Conservation (phyloP, 2,329 filamentous ascomycete genomes). For the Neoarthrinium moseri region DNA sequence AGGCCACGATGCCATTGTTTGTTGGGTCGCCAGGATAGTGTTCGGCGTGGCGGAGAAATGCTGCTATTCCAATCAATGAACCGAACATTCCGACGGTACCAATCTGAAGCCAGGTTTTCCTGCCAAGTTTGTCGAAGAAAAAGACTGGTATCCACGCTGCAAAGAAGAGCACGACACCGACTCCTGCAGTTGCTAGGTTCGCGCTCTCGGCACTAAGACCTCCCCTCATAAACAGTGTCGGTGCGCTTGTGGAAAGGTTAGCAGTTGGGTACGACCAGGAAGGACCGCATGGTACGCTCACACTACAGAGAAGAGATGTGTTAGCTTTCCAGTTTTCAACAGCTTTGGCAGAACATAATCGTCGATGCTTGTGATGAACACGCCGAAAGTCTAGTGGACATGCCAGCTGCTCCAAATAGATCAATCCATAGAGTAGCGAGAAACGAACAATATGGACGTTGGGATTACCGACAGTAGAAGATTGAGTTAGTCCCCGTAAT, state of each 20-base stretch:
- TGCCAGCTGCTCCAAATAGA: too few species aligned
- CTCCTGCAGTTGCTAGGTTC: conserved; percentile 26
- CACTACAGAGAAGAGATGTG: too few species aligned
- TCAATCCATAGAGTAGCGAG: not conserved
- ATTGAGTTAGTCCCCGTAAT: conserved; percentile 17
- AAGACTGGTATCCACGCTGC: conserved; percentile 29
- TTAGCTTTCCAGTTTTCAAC: too few species aligned
- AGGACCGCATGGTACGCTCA: too few species aligned
- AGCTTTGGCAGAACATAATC: too few species aligned
- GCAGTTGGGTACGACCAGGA: not conserved
- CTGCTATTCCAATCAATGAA: conserved; percentile 24
- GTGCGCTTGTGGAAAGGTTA: conserved; percentile 4
- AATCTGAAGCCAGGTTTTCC: conserved; percentile 29
- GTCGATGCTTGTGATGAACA: too few species aligned
- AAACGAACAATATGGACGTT: not conserved
- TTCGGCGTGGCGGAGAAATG: conserved; percentile 25
- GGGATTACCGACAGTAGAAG: conserved; percentile 11
- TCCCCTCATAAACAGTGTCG: conserved; percentile 19
- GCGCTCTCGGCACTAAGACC: conserved; percentile 24
- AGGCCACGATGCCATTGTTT: conserved; percentile 27
- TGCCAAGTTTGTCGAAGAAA: conserved; percentile 28
- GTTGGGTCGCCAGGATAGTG: conserved; percentile 19
- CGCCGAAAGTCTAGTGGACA: too few species aligned
- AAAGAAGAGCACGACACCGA: conserved; percentile 27
- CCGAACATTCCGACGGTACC: conserved; percentile 26